phyloP scores from a whole-genome alignment of 805 yeast genomes.

The Kluyveromyces nonfermentans region DNA sequence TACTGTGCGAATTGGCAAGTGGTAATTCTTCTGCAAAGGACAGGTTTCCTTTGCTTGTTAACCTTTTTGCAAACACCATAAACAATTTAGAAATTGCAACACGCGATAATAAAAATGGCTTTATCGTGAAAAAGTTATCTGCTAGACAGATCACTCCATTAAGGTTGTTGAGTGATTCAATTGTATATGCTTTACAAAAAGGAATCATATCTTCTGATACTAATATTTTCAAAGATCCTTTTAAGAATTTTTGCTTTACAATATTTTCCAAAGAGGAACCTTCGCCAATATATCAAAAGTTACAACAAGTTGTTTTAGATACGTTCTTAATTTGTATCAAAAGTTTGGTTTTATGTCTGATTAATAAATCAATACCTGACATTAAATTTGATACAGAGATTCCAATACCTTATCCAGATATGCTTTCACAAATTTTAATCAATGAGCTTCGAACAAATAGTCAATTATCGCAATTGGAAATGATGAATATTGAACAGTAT shows the following conservation, averaged over 20 bases:
- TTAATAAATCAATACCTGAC: background rate
- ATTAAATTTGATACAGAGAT: background rate
- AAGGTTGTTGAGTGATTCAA: background rate
- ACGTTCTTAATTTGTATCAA: background rate
- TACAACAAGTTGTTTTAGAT: background rate
- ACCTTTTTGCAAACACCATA: slow-evolving; percentile 44
- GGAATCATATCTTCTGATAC: background rate
- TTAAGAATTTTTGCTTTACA: background rate
- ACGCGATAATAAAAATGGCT: slow-evolving; percentile 24
- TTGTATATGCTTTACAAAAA: background rate
- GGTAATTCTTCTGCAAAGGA: background rate
- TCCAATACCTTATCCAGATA: background rate
- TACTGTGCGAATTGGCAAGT: background rate
- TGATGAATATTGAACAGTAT: background rate
- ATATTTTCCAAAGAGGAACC: background rate
- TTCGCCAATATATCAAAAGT: background rate
- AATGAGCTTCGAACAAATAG: background rate
- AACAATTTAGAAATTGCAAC: slow-evolving; percentile 57
- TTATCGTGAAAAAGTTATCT: background rate
- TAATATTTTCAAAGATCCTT: background rate
- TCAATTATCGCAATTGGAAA: background rate
- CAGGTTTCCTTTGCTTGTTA: slow-evolving; percentile 18
- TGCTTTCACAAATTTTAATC: background rate
- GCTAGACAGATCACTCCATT: background rate
- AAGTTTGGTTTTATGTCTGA: background rate